Percentiles rank a stretch among this genome's conserved stretches.
phyloP scores from a whole-genome alignment of 2,329 filamentous ascomycete genomes.

The Paecilomyces formosus region DNA sequence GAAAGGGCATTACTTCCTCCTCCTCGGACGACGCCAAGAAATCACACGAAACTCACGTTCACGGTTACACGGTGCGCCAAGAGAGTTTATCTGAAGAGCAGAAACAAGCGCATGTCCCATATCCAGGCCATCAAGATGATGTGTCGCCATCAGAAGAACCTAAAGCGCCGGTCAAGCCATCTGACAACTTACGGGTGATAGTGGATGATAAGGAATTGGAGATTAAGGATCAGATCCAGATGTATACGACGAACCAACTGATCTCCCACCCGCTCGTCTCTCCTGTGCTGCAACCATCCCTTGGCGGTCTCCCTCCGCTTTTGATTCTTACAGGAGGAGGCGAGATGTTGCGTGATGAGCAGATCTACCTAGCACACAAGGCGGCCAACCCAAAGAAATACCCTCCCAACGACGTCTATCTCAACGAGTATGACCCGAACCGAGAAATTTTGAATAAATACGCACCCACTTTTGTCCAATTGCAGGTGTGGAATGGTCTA shows the following conservation, averaged over 20 bases:
- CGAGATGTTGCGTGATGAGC: slow-evolving; percentile 85
- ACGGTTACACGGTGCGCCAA: slow-evolving; percentile 19
- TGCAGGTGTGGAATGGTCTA: slow-evolving; percentile 93
- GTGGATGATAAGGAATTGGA: slow-evolving; percentile 64
- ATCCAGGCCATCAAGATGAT: neutral
- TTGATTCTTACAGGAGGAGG: slow-evolving; percentile 82
- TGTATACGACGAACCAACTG: slow-evolving; percentile 77
- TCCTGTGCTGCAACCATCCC: slow-evolving; percentile 75
- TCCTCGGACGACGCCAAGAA: slow-evolving; percentile 13
- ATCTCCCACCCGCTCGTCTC: slow-evolving; percentile 84
- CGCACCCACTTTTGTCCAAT: slow-evolving; percentile 79
- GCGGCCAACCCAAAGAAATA: slow-evolving; percentile 77
- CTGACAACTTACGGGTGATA: slow-evolving; percentile 52
- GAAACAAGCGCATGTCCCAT: neutral
- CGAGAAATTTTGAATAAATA: slow-evolving; percentile 53
- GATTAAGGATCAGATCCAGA: slow-evolving; percentile 87
- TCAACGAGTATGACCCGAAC: slow-evolving; percentile 56
- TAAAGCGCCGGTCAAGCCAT: neutral
- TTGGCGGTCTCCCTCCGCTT: slow-evolving; percentile 83
- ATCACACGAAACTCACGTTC: slow-evolving; percentile 24
- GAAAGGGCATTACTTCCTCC: slow-evolving; percentile 3
- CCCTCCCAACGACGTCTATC: slow-evolving; percentile 55
- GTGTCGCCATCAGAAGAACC: neutral
- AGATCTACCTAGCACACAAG: slow-evolving; percentile 92
- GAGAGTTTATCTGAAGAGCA: slow-evolving; percentile 15